Evolutionary conservation across 352 stramenopile genomes (phyloP).

Genomic region (Aphanomyces astaci): DNA sequence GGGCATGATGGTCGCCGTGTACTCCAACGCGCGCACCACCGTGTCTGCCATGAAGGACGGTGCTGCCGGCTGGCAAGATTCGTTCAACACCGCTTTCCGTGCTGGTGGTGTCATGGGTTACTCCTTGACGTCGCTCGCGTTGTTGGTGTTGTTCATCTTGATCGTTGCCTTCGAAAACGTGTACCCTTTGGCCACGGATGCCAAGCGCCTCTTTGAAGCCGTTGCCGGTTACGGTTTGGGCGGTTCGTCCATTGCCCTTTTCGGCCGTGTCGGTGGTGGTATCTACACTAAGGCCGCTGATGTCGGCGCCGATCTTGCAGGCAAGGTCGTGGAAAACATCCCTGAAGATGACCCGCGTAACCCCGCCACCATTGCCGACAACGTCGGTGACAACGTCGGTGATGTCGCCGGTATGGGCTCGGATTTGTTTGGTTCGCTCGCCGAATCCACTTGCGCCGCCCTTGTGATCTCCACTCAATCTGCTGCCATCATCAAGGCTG

Average conservation of each 20-base stretch:
- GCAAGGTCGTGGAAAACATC: slow-evolving; percentile 98
- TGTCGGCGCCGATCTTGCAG: slow-evolving; percentile 98
- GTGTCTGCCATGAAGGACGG: slow-evolving; percentile 93
- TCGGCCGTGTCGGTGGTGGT: slow-evolving; percentile 97
- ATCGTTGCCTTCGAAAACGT: slow-evolving; percentile 91
- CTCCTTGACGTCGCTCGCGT: slow-evolving; percentile 92
- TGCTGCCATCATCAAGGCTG: slow-evolving; percentile 79
- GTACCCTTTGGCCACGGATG: slow-evolving; percentile 76
- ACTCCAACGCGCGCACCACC: slow-evolving; percentile 98
- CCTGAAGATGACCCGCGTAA: slow-evolving; percentile 99
- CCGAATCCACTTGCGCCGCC: slow-evolving; percentile 97
- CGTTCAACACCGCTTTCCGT: slow-evolving; percentile 98
- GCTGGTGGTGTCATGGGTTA: slow-evolving; percentile 99
- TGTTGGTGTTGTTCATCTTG: slow-evolving; percentile 96
- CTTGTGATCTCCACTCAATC: slow-evolving; percentile 95
- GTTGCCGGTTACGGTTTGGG: slow-evolving; percentile 97
- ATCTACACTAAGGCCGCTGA: slow-evolving; percentile 99
- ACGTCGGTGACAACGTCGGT: slow-evolving; percentile 99
- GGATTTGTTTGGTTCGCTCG: slow-evolving; percentile 99
- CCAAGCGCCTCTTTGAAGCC: slow-evolving; percentile 91
- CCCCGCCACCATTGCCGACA: slow-evolving; percentile 99
- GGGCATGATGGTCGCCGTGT: slow-evolving; percentile 99
- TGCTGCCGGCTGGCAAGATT: slow-evolving; percentile 88
- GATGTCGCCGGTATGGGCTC: slow-evolving; percentile 99
- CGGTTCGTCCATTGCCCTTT: slow-evolving; percentile 98